Percentiles rank a stretch among this genome's conserved stretches.
Evolutionary conservation across 1,284 basidiomycete species (phyloP).

Genomic region (Trichosporon faecale): DNA sequence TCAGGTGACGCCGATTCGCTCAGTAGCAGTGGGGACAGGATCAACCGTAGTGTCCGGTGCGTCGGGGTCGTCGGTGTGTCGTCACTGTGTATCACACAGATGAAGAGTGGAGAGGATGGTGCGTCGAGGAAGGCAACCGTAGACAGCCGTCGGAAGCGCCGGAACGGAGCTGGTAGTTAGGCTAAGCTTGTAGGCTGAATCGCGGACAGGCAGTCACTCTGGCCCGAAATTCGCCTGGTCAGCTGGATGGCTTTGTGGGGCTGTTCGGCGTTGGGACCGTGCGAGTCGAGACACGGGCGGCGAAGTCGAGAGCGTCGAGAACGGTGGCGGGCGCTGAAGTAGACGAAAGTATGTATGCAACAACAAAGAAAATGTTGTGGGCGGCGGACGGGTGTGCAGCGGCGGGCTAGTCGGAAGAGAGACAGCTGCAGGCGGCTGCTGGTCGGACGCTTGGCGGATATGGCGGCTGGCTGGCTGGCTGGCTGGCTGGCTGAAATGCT

Average conservation of each 20-base stretch:
- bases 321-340: not conserved
- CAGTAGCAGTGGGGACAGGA: not conserved
- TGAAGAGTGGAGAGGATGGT: not conserved
- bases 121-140: not conserved
- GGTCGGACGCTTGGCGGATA: not conserved
- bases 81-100: not conserved
- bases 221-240: not conserved
- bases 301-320: not conserved
- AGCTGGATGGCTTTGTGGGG: not conserved
- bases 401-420: not conserved
- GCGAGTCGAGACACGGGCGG: not conserved
- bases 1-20: not conserved
- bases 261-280: not conserved
- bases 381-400: too few relatives aligned
- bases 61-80: not conserved
- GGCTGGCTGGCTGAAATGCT: not conserved
- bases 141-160: not conserved
- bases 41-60: not conserved
- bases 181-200: not conserved
- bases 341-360: not conserved
- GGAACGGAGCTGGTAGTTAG: not conserved
- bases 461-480: not conserved
- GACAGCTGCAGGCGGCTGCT: not conserved
- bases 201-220: not conserved
- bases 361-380: not conserved